Evolutionary conservation across 2,329 filamentous ascomycete genomes (phyloP).

Genomic region (Aotearoamyces nothofagi): DNA sequence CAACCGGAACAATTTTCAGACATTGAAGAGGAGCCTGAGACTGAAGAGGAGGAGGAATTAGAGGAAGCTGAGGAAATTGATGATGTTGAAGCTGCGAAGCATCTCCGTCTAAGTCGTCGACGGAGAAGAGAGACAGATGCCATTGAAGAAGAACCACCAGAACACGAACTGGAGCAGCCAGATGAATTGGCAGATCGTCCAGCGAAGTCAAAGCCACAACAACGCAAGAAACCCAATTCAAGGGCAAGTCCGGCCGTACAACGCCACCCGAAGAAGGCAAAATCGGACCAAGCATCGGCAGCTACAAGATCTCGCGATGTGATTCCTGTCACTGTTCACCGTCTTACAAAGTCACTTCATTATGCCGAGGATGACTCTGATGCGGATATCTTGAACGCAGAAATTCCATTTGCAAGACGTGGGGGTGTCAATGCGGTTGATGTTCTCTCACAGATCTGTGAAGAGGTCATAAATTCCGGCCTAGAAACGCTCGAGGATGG

Average conservation of each 20-base stretch:
- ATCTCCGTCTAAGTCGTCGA: constrained; percentile 26
- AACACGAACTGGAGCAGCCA: neutral
- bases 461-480: constrained; percentile 39
- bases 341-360: constrained; percentile 34
- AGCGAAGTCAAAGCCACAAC: neutral
- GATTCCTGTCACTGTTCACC: constrained; percentile 44
- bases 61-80: constrained; percentile 26
- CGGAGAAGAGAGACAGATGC: constrained; percentile 23
- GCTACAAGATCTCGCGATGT: constrained; percentile 13
- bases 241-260: constrained; percentile 3
- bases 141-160: constrained; percentile 6
- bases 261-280: constrained; percentile 3
- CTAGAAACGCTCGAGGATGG: constrained; percentile 31
- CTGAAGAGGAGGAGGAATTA: constrained; percentile 9
- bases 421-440: constrained; percentile 46
- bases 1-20: neutral
- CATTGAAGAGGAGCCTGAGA: too few relatives aligned
- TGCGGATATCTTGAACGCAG: constrained; percentile 29
- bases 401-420: constrained; percentile 36
- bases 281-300: constrained; percentile 18
- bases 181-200: too few relatives aligned
- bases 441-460: constrained; percentile 44
- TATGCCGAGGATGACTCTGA: constrained; percentile 25
- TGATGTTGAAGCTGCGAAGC: constrained; percentile 26
- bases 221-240: constrained; percentile 1